Evolutionary conservation across 768 basidiomycete genomes (phyloP), one percentile per base, ranked within the genome.

Genomic region (Pisolithus orientalis): DNA sequence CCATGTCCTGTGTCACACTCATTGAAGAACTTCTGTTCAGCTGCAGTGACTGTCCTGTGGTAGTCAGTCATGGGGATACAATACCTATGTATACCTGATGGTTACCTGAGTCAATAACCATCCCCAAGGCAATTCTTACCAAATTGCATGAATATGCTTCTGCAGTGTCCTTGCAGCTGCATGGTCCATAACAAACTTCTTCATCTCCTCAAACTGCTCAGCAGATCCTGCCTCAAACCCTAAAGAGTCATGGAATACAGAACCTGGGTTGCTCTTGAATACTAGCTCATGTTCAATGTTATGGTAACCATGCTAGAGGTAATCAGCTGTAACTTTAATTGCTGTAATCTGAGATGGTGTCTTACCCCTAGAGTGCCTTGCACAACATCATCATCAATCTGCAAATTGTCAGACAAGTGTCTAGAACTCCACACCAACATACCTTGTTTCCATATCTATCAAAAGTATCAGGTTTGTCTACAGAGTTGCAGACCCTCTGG

Each of bases 221-320:
- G 28, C 56, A 2, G 54, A 57, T 6, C 73, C 73, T 17, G 69
- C 54, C 57, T 75, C 71, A 47, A 75, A 72, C 3, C 73, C 74
- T 39, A 61, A 50, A 24, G 74, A 75, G 52, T 75, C 73, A 34
- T 75, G 74, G 52, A 75, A 74, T 21, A 73, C 61, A 54, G 70
- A 74, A 4, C 57, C 44, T 2, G 53, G 56, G 34, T 69, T 69
- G 57, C 60, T 70, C 28, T 45, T 39, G 54, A 69, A 74, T 6
- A 61, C 52, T 38, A 70, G 61, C 49, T 62, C 55, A 29, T 57
- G 51, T 45, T 65, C 50, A 31, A 73, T 66, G 47, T 74, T 54
- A 55, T 72, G 72, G 7, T 51, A 43, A 27, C 71, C 73, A 68
- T 34, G 3, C n/a, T 37, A 27, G 32, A 0, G 17, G 13, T 14